Conservation (phyloP, 2,329 filamentous ascomycete species). For the Thelonectria discophora region DNA sequence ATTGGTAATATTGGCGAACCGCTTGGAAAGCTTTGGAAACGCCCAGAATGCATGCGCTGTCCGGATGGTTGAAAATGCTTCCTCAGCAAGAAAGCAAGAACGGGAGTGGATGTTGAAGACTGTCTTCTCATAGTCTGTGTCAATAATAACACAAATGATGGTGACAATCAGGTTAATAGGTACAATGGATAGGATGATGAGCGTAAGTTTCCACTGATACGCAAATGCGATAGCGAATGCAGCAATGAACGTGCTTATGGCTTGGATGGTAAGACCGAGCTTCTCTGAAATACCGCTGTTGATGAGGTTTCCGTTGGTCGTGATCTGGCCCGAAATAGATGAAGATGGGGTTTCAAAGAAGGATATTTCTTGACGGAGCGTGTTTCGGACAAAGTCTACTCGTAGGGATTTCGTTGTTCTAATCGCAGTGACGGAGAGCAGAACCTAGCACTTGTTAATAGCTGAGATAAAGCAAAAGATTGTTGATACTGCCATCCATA, state of each 20-base stretch:
- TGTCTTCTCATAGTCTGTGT: slow-evolving; percentile 53
- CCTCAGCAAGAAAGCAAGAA: slow-evolving; percentile 57
- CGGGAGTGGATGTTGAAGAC: slow-evolving; percentile 55
- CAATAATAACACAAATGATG: slow-evolving; percentile 49
- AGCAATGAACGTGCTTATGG: slow-evolving; percentile 50
- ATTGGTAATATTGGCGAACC: slow-evolving; percentile 54
- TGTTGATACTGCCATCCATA: slow-evolving; percentile 55
- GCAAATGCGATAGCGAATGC: slow-evolving; percentile 53
- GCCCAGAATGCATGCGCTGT: slow-evolving; percentile 62
- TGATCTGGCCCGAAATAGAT: slow-evolving; percentile 57
- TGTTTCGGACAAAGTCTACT: slow-evolving; percentile 49
- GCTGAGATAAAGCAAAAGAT: not conserved
- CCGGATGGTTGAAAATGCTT: slow-evolving; percentile 58
- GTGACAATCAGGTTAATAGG: slow-evolving; percentile 55
- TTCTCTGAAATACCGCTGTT: slow-evolving; percentile 57
- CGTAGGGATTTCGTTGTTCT: slow-evolving; percentile 49
- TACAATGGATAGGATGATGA: slow-evolving; percentile 56
- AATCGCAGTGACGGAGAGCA: slow-evolving; percentile 50
- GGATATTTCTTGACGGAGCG: slow-evolving; percentile 60
- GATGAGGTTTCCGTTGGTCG: slow-evolving; percentile 58
- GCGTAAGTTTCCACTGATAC: slow-evolving; percentile 53
- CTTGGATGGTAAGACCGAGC: slow-evolving; percentile 54
- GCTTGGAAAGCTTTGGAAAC: slow-evolving; percentile 52
- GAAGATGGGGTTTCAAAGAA: slow-evolving; percentile 62
- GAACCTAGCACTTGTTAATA: slow-evolving; percentile 39